Percentiles rank a stretch among this genome's conserved stretches.
These are phyloP conservation scores for Trichoderma koningii DNA, from an alignment of 2,329 filamentous ascomycete species.

Conservation along the genomic window DNA sequence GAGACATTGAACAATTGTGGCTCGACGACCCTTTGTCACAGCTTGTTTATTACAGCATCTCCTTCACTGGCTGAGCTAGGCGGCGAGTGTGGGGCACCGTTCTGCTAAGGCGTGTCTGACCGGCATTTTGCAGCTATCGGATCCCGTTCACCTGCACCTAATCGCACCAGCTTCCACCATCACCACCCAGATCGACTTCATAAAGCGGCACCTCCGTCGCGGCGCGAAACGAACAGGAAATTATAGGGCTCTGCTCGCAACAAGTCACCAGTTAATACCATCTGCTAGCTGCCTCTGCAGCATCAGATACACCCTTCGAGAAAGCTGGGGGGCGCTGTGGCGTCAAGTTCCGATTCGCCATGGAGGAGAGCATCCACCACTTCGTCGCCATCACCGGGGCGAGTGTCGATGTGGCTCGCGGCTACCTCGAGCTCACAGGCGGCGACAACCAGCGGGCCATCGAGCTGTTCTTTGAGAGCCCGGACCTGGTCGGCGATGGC, in stretches of 20 bases:
- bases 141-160: background rate
- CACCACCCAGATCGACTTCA: background rate
- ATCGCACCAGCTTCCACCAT: background rate
- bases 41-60: background rate
- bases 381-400: conserved; percentile 83
- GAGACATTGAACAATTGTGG: too few relatives aligned
- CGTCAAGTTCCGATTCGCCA: conserved; percentile 37
- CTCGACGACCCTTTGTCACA: background rate
- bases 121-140: conserved; percentile 22
- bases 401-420: conserved; percentile 70
- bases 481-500: conserved; percentile 59
- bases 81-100: conserved; percentile 18
- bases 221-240: background rate
- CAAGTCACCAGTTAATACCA: background rate
- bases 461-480: conserved; percentile 86
- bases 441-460: conserved; percentile 83
- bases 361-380: conserved; percentile 73
- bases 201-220: background rate
- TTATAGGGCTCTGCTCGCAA: background rate
- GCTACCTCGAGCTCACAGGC: conserved; percentile 83
- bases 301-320: background rate
- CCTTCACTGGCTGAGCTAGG: background rate
- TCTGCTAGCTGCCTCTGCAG: background rate
- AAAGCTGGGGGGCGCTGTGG: background rate
- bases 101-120: conserved; percentile 10